phyloP scores from a whole-genome alignment of 352 stramenopile genomes.

The Salisapilia sapeloensis region DNA sequence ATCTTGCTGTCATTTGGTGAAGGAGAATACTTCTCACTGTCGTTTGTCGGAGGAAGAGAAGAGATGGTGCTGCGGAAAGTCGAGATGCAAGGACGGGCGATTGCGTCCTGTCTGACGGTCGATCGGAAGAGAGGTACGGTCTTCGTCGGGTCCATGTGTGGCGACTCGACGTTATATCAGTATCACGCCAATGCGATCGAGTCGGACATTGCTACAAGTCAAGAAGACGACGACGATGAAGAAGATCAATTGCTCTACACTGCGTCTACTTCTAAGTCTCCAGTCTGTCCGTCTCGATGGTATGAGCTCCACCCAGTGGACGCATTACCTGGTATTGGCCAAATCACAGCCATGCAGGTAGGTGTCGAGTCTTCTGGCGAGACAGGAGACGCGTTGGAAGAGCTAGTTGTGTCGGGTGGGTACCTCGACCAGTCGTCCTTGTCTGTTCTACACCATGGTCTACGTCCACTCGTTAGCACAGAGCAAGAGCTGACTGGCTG shows the following conservation, averaged over 20 bases:
- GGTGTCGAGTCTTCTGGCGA: slow-evolving; percentile 57
- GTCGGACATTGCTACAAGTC: slow-evolving; percentile 9
- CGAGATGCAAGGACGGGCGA: slow-evolving; percentile 27
- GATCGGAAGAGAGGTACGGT: slow-evolving; percentile 44
- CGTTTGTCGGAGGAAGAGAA: slow-evolving; percentile 38
- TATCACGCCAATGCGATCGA: slow-evolving; percentile 3
- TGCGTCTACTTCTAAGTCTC: too few relatives aligned
- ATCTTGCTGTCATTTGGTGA: slow-evolving; percentile 37
- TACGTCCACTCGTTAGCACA: slow-evolving; percentile 70
- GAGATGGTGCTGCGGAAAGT: slow-evolving; percentile 12
- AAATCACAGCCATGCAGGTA: slow-evolving; percentile 72
- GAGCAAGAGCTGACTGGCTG: slow-evolving; percentile 68
- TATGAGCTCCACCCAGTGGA: slow-evolving; percentile 53
- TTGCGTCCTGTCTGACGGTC: slow-evolving; percentile 38
- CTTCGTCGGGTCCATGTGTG: slow-evolving; percentile 66
- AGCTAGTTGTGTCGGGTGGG: slow-evolving; percentile 63
- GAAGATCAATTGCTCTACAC: slow-evolving; percentile 67
- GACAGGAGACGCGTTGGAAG: slow-evolving; percentile 58
- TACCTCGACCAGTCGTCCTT: slow-evolving; percentile 39
- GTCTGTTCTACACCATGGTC: slow-evolving; percentile 59
- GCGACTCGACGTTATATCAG: slow-evolving; percentile 57
- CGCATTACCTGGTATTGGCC: slow-evolving; percentile 46
- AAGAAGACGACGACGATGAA: slow-evolving; percentile 44
- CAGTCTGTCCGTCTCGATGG: slow-evolving; percentile 3
- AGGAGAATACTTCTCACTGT: slow-evolving; percentile 47